Base-by-base conservation (phyloP, 108 stramenopile genomes). In the Conticribra guillardii region DNA sequence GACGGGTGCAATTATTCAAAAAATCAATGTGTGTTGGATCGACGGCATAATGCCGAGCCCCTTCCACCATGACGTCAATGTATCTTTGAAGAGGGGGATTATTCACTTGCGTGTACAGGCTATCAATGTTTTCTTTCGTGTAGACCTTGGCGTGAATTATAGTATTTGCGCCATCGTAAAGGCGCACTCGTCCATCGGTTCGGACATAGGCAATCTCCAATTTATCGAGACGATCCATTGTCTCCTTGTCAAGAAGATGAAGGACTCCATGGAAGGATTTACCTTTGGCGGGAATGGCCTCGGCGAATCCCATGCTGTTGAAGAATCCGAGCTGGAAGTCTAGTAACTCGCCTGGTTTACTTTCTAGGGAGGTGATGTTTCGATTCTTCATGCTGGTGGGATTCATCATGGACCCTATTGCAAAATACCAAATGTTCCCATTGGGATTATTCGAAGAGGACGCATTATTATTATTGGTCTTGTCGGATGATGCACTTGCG, bases 391-490 rank as follows among this genome's bases (percentile, higher is more conserved):
- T 71, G 1, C 64, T 65, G 0, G 11, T 4, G 3, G 71, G 71
- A 44, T 65, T 71, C 64, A 65, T 71, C 71, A 71, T 71, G 15
- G 62, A 5, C 31, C 63, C 64, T 5, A 71, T 71, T 19, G 71
- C 71, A 55, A 71, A 71, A 22, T 64, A 71, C 57, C 57, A 59
- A 59, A 59, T 21, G 4, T 14, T 4, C 16, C 18, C 50, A 19
- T 51, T 18, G 19, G 19, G 4, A 19, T 51, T 51, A n/a, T n/a
- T n/a, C n/a, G n/a, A n/a, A n/a, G n/a, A n/a, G n/a, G n/a, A n/a
- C n/a, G n/a, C n/a, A n/a, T n/a, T n/a, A n/a, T n/a, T n/a, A n/a
- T n/a, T n/a, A n/a, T n/a, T n/a, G n/a, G n/a, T n/a, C n/a, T n/a
- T n/a, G n/a, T n/a, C n/a, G n/a, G n/a, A n/a, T n/a, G n/a, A n/a